phyloP scores from a whole-genome alignment of 2,329 filamentous ascomycete genomes.

The Cladosporium sp. region DNA sequence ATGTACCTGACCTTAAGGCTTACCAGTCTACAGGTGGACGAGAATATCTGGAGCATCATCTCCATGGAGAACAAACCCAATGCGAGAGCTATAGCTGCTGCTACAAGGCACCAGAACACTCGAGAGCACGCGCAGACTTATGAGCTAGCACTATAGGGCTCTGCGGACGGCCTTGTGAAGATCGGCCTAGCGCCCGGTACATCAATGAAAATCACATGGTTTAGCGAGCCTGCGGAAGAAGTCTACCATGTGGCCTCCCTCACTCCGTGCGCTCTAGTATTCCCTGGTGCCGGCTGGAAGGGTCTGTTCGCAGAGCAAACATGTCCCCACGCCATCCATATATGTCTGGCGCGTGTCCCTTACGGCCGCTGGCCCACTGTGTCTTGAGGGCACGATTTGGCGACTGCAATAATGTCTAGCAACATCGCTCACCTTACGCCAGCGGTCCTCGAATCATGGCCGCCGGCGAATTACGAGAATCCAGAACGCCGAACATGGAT shows the following conservation, averaged over 20 bases:
- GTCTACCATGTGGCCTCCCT: background rate
- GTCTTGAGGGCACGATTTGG: background rate
- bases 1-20: too few relatives aligned
- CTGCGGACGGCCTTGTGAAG: background rate
- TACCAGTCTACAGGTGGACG: too few relatives aligned
- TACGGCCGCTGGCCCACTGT: background rate
- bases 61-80: too few relatives aligned
- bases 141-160: background rate
- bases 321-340: background rate
- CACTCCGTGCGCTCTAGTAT: too few relatives aligned
- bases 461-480: constrained; percentile 26
- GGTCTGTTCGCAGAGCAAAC: background rate
- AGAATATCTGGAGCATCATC: too few relatives aligned
- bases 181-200: background rate
- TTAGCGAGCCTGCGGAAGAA: background rate
- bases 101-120: too few relatives aligned
- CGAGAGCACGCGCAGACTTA: too few relatives aligned
- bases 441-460: constrained; percentile 29
- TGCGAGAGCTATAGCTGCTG: too few relatives aligned
- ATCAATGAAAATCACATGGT: constrained; percentile 4
- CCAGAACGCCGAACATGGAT: constrained; percentile 30
- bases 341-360: background rate
- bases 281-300: background rate
- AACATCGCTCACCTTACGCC: constrained; percentile 26
- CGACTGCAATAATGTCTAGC: background rate